These are phyloP conservation scores for grape (Vitis vinifera) DNA, from an alignment of 164 flowering plant species.

Conservation along the genomic window ASM3070453v1 NC_081815.1:5008501-5009000, in stretches of 20 bases:
- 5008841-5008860: constrained; percentile 89
- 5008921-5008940: not conserved
- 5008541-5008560: too few relatives aligned
- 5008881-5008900: constrained; percentile 6
- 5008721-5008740: constrained; percentile 62
- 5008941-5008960: not conserved
- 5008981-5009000: not conserved
- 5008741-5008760: constrained; percentile 83
- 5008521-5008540: not conserved
- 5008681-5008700: constrained; percentile 63
- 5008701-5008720: constrained; percentile 47
- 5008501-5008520: not conserved
- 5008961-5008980: not conserved
- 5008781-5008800: constrained; percentile 98
- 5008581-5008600: not conserved
- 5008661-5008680: constrained; percentile 69
- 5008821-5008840: constrained; percentile 80
- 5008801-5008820: constrained; percentile 79
- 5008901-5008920: not conserved
- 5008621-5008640: constrained; percentile 80
- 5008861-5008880: constrained; percentile 69
- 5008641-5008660: constrained; percentile 64
- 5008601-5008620: constrained; percentile 29
- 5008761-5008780: constrained; percentile 89
- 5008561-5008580: too few relatives aligned